phyloP scores from a whole-genome alignment of 148 eudicot species.

The Cornus florida region DNA sequence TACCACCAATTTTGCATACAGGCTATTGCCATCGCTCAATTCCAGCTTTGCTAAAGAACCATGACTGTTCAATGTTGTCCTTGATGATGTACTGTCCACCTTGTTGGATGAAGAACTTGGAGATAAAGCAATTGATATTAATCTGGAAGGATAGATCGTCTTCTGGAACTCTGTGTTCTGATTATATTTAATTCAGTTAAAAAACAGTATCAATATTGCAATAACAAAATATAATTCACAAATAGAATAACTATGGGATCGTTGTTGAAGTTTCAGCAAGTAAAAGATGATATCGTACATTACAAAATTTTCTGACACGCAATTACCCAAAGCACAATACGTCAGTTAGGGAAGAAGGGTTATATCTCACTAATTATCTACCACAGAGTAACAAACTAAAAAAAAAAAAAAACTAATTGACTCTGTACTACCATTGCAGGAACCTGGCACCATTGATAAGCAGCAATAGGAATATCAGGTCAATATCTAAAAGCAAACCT shows the following conservation, averaged over 20 bases:
- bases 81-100: constrained; percentile 15
- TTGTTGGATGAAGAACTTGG: constrained; percentile 37
- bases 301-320: not conserved
- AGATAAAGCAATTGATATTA: constrained; percentile 56
- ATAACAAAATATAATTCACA: not conserved
- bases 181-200: not conserved
- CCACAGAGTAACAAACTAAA: not conserved
- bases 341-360: not conserved
- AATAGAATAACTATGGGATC: not conserved
- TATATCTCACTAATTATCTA: too few species aligned
- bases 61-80: constrained; percentile 24
- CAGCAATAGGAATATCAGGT: not conserved
- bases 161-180: constrained; percentile 62
- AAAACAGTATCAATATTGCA: not conserved
- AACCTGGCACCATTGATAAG: not conserved
- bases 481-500: not conserved
- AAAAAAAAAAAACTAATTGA: not conserved
- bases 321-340: not conserved
- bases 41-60: constrained; percentile 71
- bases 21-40: constrained; percentile 65
- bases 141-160: constrained; percentile 55
- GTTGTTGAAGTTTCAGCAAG: not conserved
- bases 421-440: too few species aligned
- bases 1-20: constrained; percentile 94
- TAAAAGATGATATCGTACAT: not conserved